Percentiles rank a stretch among this genome's conserved stretches.
These are phyloP conservation scores for Pneumocystis sp. DNA, from an alignment of 1,139 yeast genomes.

Conservation along the genomic window DNA sequence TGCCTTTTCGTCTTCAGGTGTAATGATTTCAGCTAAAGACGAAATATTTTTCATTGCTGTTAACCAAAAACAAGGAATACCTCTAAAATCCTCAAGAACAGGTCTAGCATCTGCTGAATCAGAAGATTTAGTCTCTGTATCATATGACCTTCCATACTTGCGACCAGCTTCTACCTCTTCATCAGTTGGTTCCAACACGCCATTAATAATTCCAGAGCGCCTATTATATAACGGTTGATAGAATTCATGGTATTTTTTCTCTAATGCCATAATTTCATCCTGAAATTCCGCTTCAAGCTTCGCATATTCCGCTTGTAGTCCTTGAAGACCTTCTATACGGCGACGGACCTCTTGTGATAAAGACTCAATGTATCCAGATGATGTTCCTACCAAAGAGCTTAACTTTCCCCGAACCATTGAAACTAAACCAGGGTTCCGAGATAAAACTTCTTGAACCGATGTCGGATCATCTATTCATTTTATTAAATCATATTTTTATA, in stretches of 20 bases:
- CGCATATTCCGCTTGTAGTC: constrained; percentile 71
- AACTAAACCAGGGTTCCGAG: constrained; percentile 61
- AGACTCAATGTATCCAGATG: constrained; percentile 69
- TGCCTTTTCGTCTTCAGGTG: constrained; percentile 83
- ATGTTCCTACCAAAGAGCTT: constrained; percentile 68
- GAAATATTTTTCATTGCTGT: constrained; percentile 83
- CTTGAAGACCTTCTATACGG: constrained; percentile 68
- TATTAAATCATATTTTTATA: not conserved
- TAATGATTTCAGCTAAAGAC: constrained; percentile 68
- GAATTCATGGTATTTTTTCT: constrained; percentile 58
- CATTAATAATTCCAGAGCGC: constrained; percentile 59
- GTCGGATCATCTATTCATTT: constrained; percentile 8
- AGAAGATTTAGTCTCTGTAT: constrained; percentile 15
- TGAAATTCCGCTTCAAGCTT: constrained; percentile 83
- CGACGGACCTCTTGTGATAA: constrained; percentile 61
- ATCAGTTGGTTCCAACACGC: constrained; percentile 59
- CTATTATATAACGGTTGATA: constrained; percentile 66
- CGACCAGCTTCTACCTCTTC: constrained; percentile 71
- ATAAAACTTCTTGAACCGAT: constrained; percentile 32
- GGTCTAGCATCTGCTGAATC: constrained; percentile 30
- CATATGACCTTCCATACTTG: constrained; percentile 15
- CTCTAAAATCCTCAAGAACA: constrained; percentile 37
- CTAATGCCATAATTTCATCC: constrained; percentile 71
- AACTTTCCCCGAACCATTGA: constrained; percentile 85
- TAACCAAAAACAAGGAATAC: constrained; percentile 93